Evolutionary conservation across 495 filamentous ascomycete genomes (phyloP), one percentile per base, ranked within the genome.

Genomic region (Aspergillus wentii): DNA sequence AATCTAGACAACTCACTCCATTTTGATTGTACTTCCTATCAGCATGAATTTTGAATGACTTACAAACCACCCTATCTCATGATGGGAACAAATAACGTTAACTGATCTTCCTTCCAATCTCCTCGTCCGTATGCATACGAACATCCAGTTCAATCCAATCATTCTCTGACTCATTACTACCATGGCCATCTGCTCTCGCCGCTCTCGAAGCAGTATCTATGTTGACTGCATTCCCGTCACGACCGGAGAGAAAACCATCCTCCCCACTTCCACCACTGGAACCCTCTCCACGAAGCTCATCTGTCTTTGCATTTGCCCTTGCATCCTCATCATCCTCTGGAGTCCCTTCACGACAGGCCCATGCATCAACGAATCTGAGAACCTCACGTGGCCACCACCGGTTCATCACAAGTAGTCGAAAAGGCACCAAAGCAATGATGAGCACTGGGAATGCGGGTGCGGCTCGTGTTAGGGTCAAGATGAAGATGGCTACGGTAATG

Each of bases 261-360:
- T 30, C 19, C 4, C n/a, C 20, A 14, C 23, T 8, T 5, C 15
- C 23, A 27, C 23, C 20, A 6, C 7, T 25, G 7, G 17, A n/a
- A 23, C 19, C 36, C 3, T 36, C 34, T 1, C 28, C 36, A 1
- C 17, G 19, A 15, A 43, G 31, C 7, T 43, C 40, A 13, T 49
- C 34, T n/a, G 39, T 33, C 35, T 38, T 35, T n/a, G n/a, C n/a
- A n/a, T n/a, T n/a, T 3, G 41, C 25, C 17, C 30, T 38, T 35
- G 48, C 48, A 33, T 78, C 71, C 44, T 80, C 74, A 36, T 77
- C 75, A 42, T 76, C 77, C 46, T 83, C 79, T 0, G 75, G 78
- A 1, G 72, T 79, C 1, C 82, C 80, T 34, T 79, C 72, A 19
- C 73, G 69, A 56, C 82, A 86, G n/a, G 82, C 79, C 82, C 82